Conservation (phyloP, 352 stramenopile species). For the Stramenopiles sp. region DNA sequence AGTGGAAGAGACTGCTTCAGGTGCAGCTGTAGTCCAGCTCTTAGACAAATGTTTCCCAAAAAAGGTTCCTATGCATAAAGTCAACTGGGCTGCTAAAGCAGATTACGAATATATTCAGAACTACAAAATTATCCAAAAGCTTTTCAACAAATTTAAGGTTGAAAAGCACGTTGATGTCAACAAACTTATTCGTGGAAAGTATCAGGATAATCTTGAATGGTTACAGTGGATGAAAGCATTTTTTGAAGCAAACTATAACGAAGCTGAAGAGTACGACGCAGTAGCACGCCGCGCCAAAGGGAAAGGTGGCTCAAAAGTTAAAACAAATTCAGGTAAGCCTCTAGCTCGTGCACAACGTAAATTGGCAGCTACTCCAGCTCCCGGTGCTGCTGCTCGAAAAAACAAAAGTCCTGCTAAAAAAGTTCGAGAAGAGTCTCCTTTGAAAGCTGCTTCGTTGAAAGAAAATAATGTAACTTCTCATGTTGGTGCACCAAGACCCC, state of each 20-base stretch:
- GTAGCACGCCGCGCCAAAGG: conserved; percentile 48
- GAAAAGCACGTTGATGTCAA: conserved; percentile 81
- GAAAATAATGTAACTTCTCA: too few species aligned
- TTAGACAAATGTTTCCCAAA: conserved; percentile 65
- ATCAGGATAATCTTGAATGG: conserved; percentile 99
- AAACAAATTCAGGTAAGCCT: too few species aligned
- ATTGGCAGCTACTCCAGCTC: too few species aligned
- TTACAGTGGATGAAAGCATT: conserved; percentile 91
- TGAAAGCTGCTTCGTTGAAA: too few species aligned
- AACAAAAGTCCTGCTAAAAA: too few species aligned
- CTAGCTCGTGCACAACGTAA: too few species aligned
- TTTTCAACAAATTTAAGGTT: conserved; percentile 74
- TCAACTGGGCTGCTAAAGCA: conserved; percentile 82
- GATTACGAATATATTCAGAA: conserved; percentile 95
- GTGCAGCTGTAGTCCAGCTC: conserved; percentile 83
- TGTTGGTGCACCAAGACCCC: too few species aligned
- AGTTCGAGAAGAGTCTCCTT: too few species aligned
- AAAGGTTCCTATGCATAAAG: conserved; percentile 71
- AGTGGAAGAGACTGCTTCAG: conserved; percentile 69
- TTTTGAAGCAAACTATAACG: conserved; percentile 42
- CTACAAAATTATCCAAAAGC: conserved; percentile 95
- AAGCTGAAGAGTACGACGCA: conserved; percentile 46
- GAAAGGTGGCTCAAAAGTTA: conserved; percentile 52
- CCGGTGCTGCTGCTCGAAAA: too few species aligned
- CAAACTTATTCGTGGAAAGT: conserved; percentile 84